Conservation (phyloP, 768 basidiomycete species). For the Inosperma sp. region DNA sequence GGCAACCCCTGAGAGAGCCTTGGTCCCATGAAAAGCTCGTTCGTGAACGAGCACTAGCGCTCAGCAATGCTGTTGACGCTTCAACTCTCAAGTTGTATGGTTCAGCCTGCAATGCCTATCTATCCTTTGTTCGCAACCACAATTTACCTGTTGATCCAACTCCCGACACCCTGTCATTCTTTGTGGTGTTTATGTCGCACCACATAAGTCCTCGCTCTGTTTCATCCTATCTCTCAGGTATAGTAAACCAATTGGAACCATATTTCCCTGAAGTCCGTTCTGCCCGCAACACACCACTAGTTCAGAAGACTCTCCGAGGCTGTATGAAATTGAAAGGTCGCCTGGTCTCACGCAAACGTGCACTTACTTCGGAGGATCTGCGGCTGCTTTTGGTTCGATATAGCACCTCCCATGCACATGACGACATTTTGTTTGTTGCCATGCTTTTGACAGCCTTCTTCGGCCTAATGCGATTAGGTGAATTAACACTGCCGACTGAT, state of each 20-base stretch:
- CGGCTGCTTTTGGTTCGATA: neutral
- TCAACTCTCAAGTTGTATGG: constrained; percentile 6
- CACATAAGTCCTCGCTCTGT: constrained; percentile 36
- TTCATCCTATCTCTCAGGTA: constrained; percentile 34
- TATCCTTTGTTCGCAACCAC: constrained; percentile 30
- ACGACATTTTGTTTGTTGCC: neutral
- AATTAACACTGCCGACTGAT: neutral
- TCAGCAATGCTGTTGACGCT: constrained; percentile 18
- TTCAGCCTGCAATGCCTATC: constrained; percentile 35
- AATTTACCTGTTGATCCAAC: constrained; percentile 34
- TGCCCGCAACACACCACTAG: constrained; percentile 7
- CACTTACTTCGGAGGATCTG: neutral
- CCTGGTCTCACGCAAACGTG: neutral
- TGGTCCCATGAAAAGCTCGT: constrained; percentile 7
- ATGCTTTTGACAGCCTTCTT: neutral
- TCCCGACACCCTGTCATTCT: constrained; percentile 34
- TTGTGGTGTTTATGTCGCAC: constrained; percentile 29
- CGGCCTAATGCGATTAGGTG: neutral
- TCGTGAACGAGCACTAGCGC: constrained; percentile 11
- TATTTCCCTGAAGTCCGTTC: constrained; percentile 28
- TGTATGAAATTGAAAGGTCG: neutral
- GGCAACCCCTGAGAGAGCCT: constrained; percentile 5
- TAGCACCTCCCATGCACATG: neutral
- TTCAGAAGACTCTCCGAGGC: neutral
- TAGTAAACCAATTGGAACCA: constrained; percentile 29